Evolutionary conservation across 805 yeast genomes (phyloP), one percentile per base, ranked within the genome.

Genomic region (Tetrapisispora fleetii): DNA sequence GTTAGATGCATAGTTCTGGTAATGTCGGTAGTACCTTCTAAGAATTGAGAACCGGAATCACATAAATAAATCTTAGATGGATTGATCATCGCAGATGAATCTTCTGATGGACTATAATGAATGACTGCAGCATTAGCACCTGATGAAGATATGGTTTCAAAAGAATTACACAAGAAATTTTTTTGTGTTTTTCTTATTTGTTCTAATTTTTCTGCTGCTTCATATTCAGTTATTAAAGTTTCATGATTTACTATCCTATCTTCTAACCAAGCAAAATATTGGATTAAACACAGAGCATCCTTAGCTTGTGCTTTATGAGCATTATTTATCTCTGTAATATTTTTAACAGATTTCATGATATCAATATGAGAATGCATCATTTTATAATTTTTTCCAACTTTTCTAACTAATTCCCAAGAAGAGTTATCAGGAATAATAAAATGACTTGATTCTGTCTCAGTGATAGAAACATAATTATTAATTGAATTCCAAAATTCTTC

Each of bases 1-100:
- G 67, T 60, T 61, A 88, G 83, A 63, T 86, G 91, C 45, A 80
- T 67, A 0, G 97, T 88, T 57, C 99, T 76, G 0, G 99, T 93
- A 27, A 91, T 87, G 63, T 93, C 99, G 0, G 99, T 93, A 0
- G 99, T 93, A 11, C 99, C 99, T 59, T 90, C 96, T 21, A 83
- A 64, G 60, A 78, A 91, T 58, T 93, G 99, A 0, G 93, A 86
- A 4, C 99, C 99, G 2, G 95, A 79, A 64, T 93, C 99, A 51
- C 86, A 72, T 52, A 93, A 70, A 56, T 83, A 89, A 1, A 89
- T 76, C 49, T 82, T 77, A 19, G 75, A 65, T 9, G 83, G 81
- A 58, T 85, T 82, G 50, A 93, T 78, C 49, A 75, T 64, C 1
- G 83, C 70, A 47, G 78, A 75, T 18, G 76, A 72, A 13, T 76